Conservation (phyloP, 2,329 filamentous ascomycete species). For the Xylariaceae sp. region DNA sequence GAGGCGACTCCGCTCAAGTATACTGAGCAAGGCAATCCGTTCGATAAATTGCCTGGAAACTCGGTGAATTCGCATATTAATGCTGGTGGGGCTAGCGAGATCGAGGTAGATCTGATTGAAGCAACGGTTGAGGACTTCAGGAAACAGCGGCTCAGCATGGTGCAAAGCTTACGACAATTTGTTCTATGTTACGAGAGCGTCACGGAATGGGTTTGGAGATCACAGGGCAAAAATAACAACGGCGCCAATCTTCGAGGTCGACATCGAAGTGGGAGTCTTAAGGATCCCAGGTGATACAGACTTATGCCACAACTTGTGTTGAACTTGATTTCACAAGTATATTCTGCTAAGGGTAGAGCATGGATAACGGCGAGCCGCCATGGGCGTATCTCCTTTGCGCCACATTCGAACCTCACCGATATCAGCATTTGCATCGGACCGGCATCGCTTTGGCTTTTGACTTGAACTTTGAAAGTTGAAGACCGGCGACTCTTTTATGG, state of each 20-base stretch:
- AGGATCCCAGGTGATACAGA: conserved; percentile 22
- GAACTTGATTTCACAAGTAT: background rate
- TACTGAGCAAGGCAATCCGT: conserved; percentile 11
- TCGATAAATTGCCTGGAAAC: conserved; percentile 1
- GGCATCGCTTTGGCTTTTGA: background rate
- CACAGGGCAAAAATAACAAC: conserved; percentile 38
- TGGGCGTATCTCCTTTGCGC: background rate
- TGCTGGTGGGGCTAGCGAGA: conserved; percentile 63
- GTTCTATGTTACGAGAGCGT: conserved; percentile 96
- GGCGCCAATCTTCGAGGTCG: conserved; percentile 24
- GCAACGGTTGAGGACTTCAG: conserved; percentile 89
- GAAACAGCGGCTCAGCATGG: conserved; percentile 87
- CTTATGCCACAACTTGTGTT: background rate
- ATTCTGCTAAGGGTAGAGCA: background rate
- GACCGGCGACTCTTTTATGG: background rate
- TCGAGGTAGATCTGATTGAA: conserved; percentile 73
- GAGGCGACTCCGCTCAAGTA: conserved; percentile 32
- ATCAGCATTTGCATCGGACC: conserved; percentile 11
- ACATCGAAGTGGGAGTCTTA: conserved; percentile 35
- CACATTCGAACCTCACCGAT: background rate
- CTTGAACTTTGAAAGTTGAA: background rate
- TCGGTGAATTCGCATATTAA: conserved; percentile 36
- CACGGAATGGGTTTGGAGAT: conserved; percentile 71
- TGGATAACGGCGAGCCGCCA: background rate
- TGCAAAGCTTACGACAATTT: conserved; percentile 88